A percentile compares a stretch with the other conserved stretches of the same genome.
Conservation (phyloP, 192 early-diverging fungal species). For the Coemansia sp. region DNA sequence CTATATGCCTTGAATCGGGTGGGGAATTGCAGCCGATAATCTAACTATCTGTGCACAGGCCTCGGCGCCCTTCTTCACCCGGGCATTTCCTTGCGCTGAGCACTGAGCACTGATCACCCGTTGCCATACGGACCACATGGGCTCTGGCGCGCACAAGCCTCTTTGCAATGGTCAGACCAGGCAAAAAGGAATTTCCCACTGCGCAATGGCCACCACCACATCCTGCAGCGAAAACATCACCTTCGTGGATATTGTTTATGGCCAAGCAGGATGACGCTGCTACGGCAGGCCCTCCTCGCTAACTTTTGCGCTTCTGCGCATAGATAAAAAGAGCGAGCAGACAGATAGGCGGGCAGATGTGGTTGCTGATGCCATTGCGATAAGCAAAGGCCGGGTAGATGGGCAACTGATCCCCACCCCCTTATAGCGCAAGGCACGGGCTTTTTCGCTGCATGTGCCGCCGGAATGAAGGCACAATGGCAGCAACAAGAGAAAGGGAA, state of each 20-base stretch:
- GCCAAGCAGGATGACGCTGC: too few species aligned
- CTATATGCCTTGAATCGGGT: too few species aligned
- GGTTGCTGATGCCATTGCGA: background rate
- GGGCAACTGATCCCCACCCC: too few species aligned
- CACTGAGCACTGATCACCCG: background rate
- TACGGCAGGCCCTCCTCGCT: too few species aligned
- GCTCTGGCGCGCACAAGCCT: background rate
- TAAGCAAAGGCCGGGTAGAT: background rate
- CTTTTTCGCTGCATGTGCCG: background rate
- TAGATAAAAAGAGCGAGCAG: background rate
- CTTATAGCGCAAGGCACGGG: background rate
- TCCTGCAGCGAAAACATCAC: too few species aligned
- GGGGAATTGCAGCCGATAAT: background rate
- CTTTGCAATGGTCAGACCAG: background rate
- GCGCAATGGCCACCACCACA: background rate
- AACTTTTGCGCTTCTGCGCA: too few species aligned
- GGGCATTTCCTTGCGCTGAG: background rate
- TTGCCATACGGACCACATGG: background rate
- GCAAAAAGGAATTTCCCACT: background rate
- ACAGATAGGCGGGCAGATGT: background rate
- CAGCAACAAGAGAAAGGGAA: background rate
- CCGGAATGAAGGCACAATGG: background rate
- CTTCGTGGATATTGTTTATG: too few species aligned
- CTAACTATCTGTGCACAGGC: background rate
- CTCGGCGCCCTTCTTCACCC: background rate